phyloP scores from a whole-genome alignment of 208 protist species.

The Naegleria gruberi region DNA sequence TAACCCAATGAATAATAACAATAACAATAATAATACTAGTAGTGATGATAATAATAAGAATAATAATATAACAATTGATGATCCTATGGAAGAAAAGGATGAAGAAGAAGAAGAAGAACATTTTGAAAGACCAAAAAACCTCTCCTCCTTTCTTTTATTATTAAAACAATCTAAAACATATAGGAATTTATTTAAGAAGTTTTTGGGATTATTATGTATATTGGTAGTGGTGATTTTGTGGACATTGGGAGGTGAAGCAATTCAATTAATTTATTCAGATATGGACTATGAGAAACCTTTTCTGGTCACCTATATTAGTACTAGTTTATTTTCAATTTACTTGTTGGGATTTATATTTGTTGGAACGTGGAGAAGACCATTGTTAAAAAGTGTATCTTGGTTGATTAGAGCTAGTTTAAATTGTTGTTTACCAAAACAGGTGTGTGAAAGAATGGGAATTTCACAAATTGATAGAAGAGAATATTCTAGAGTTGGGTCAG shows the following conservation, averaged over 20 bases:
- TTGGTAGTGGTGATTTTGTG: neutral
- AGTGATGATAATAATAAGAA: too few species aligned
- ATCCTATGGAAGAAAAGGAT: too few species aligned
- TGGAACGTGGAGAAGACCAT: neutral
- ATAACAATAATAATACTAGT: too few species aligned
- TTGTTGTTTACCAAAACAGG: neutral
- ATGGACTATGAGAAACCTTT: conserved; percentile 6
- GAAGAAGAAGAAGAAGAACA: too few species aligned
- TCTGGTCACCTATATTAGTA: neutral
- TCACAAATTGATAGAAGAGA: neutral
- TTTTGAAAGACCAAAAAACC: too few species aligned
- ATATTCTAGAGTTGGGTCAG: neutral
- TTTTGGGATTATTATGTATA: neutral
- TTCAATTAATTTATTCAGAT: conserved; percentile 2
- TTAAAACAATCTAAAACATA: too few species aligned
- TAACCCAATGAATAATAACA: too few species aligned
- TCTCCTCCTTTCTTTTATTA: too few species aligned
- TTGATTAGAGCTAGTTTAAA: neutral
- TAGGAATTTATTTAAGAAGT: neutral
- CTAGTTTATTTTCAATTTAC: conserved; percentile 3
- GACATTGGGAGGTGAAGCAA: neutral
- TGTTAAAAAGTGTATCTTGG: neutral
- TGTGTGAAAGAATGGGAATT: neutral
- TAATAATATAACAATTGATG: too few species aligned
- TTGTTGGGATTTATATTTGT: conserved; percentile 6